Conservation (phyloP, 495 filamentous ascomycete genomes). For the Penicillium cataractarum region DNA sequence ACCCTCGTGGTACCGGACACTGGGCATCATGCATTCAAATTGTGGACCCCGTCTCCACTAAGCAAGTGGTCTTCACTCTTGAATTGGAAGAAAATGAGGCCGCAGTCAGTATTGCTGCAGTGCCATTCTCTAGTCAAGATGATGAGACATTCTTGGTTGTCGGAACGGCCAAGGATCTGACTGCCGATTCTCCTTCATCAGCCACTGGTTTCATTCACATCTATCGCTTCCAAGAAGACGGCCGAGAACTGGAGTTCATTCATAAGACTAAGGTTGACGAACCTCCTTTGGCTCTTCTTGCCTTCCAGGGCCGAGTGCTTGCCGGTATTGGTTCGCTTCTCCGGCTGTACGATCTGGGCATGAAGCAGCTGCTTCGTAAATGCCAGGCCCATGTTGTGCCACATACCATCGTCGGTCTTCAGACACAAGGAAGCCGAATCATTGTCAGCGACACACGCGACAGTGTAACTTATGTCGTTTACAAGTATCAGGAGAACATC, state of each 20-base stretch:
- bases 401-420: constrained; percentile 80
- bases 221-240: constrained; percentile 87
- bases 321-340: constrained; percentile 83
- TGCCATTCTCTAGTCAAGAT: constrained; percentile 84
- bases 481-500: constrained; percentile 88
- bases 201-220: constrained; percentile 86
- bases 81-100: constrained; percentile 90
- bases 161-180: constrained; percentile 89
- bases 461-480: constrained; percentile 87
- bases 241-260: constrained; percentile 85
- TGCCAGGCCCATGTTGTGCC: constrained; percentile 78
- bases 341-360: constrained; percentile 86
- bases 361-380: constrained; percentile 89
- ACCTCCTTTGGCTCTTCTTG: constrained; percentile 83
- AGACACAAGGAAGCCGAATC: constrained; percentile 91
- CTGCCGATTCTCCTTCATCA: constrained; percentile 71
- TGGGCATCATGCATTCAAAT: constrained; percentile 96
- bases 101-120: constrained; percentile 80
- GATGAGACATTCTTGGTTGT: constrained; percentile 90
- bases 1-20: constrained; percentile 77
- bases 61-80: constrained; percentile 71
- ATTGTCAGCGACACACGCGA: constrained; percentile 91
- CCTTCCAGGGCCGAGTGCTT: constrained; percentile 88
- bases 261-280: constrained; percentile 93
- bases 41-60: constrained; percentile 78